Base-by-base conservation (phyloP, 345 rosid genomes). In the Corymbia maculata region DNA sequence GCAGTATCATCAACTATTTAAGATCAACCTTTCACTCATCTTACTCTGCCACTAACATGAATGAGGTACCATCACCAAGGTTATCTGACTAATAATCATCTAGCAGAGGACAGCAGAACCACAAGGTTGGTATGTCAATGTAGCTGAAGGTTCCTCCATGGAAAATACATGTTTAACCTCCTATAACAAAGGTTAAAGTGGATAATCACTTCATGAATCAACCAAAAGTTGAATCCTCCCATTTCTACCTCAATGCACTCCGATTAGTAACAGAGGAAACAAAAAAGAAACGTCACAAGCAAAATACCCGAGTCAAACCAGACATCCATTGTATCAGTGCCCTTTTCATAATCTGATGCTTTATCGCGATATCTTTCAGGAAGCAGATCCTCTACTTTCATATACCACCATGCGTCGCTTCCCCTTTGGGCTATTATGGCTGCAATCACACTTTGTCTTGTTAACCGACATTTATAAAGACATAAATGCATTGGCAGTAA, bases 251-350 rank as follows among this genome's bases (percentile, higher is more conserved):
- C 82, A 75, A 36, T 42, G 47, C 82, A 19, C 47, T 75, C 26
- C 6, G 2, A 75, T 75, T 75, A 36, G 44, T 22, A 75, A 36
- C 82, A 75, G 4, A 75, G 82, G 4, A 36, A 36, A 36, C 6
- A 75, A 75, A 75, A 70, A 17, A 36, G 47, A 9, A 75, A 85
- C 52, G 64, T 86, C 52, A 36, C 47, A 36, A 36, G 47, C 26
- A 50, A 68, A 86, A 79, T 92, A 97, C 99, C 98, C 86, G 99
- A 97, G 94, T 97, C 98, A 92, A 97, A 97, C 99, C 96, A 97
- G 89, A 97, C 99, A 91, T 97, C 99, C 99, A 97, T 97, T 36
- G 99, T 97, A 92, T 97, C 99, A 50, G 95, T 95, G 87, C 99
- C 99, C 88, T 96, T 97, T 89, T 94, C 98, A 91, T 94, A 97